These are phyloP conservation scores for Russula sp. DNA, from an alignment of 768 basidiomycete species.

Conservation along the genomic window DNA sequence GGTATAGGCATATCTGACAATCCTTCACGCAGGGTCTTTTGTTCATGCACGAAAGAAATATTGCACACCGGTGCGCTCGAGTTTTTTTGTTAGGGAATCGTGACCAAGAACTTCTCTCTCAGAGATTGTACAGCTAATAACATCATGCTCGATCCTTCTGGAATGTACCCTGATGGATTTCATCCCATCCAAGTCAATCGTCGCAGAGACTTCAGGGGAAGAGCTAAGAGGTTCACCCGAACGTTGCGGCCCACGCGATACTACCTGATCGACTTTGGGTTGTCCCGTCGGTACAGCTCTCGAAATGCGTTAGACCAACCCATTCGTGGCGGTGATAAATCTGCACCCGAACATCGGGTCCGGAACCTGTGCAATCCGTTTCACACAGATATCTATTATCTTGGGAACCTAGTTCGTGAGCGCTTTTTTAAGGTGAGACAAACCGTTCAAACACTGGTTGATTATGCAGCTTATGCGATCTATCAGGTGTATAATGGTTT, in stretches of 20 bases:
- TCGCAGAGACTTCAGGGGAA: constrained; percentile 31
- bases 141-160: constrained; percentile 35
- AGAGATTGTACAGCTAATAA: constrained; percentile 27
- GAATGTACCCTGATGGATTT: constrained; percentile 34
- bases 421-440: constrained; percentile 32
- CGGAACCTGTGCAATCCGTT: constrained; percentile 35
- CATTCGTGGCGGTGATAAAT: constrained; percentile 43
- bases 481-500: constrained; percentile 32
- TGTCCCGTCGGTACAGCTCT: constrained; percentile 37
- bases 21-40: constrained; percentile 28
- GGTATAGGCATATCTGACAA: not conserved
- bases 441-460: too few species aligned
- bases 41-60: constrained; percentile 32
- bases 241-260: constrained; percentile 37
- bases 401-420: constrained; percentile 37
- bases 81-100: not conserved
- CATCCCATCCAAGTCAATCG: constrained; percentile 31
- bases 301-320: constrained; percentile 34
- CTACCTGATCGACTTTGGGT: constrained; percentile 40
- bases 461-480: constrained; percentile 14
- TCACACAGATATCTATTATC: constrained; percentile 38
- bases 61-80: constrained; percentile 37
- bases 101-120: not conserved
- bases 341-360: constrained; percentile 37
- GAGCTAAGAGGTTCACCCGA: constrained; percentile 34